Evolutionary conservation across 2,329 filamentous ascomycete genomes (phyloP).

Genomic region (Graphilbum fragrans): DNA sequence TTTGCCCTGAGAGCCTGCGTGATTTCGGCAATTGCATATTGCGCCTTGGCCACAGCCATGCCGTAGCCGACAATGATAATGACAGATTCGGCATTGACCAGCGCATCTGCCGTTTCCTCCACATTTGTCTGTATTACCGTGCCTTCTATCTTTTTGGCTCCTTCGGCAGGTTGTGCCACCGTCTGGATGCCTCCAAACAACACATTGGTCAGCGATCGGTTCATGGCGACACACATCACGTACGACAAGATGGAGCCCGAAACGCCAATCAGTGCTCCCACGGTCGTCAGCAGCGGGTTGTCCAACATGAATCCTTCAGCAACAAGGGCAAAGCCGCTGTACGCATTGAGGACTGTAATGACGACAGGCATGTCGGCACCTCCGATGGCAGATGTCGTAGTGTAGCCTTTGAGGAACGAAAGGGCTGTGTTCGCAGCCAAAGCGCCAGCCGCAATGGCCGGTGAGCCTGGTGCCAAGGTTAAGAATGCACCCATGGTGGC

Average conservation of each 20-base stretch:
- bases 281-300: conserved; percentile 72
- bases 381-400: conserved; percentile 77
- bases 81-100: conserved; percentile 67
- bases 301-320: conserved; percentile 88
- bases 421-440: conserved; percentile 64
- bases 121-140: conserved; percentile 65
- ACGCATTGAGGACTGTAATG: conserved; percentile 82
- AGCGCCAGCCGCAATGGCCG: conserved; percentile 66
- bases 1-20: conserved; percentile 60
- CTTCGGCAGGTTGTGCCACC: conserved; percentile 40
- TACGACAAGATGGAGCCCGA: conserved; percentile 83
- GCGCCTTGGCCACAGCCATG: conserved; percentile 89
- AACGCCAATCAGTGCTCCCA: conserved; percentile 78
- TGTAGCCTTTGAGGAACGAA: conserved; percentile 78
- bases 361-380: conserved; percentile 93
- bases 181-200: conserved; percentile 63
- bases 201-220: conserved; percentile 77
- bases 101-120: conserved; percentile 67
- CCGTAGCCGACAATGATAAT: conserved; percentile 88
- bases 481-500: conserved; percentile 79
- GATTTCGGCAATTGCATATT: conserved; percentile 82
- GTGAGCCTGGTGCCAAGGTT: conserved; percentile 68
- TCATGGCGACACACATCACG: conserved; percentile 84
- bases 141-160: conserved; percentile 67
- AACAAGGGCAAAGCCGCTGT: conserved; percentile 81